A percentile compares a stretch with the other conserved stretches of the same genome.
Conservation (phyloP, 2,329 filamentous ascomycete genomes). For the Mycosphaerella arachidis region DNA sequence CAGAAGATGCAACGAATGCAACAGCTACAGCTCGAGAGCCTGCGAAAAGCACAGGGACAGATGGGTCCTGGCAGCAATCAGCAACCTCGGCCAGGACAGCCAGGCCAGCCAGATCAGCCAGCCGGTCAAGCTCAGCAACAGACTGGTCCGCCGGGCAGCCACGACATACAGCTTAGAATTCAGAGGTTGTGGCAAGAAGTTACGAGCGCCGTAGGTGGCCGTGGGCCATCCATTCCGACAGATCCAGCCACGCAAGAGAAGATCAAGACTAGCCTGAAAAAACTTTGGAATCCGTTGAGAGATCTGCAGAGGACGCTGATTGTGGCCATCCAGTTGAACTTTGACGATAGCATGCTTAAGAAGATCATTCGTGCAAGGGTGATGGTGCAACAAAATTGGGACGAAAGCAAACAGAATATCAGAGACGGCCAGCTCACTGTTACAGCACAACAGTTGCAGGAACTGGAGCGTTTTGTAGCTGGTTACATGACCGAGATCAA, state of each 20-base stretch:
- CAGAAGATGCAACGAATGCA: slow-evolving; percentile 16
- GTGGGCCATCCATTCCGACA: slow-evolving; percentile 25
- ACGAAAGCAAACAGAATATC: slow-evolving; percentile 23
- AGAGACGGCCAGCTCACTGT: slow-evolving; percentile 29
- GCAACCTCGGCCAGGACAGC: neutral
- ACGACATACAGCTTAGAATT: slow-evolving; percentile 9
- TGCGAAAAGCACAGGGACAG: slow-evolving; percentile 27
- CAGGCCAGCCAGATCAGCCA: neutral
- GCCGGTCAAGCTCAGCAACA: neutral
- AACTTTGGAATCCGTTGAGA: slow-evolving; percentile 24
- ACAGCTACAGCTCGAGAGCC: slow-evolving; percentile 21
- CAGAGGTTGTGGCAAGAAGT: slow-evolving; percentile 21
- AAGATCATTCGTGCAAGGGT: slow-evolving; percentile 26
- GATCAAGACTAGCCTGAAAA: slow-evolving; percentile 22
- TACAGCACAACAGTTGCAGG: slow-evolving; percentile 21
- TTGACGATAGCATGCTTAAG: slow-evolving; percentile 23
- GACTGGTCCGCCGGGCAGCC: neutral
- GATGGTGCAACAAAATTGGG: slow-evolving; percentile 26
- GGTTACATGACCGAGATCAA: slow-evolving; percentile 28
- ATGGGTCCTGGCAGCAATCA: slow-evolving; percentile 5
- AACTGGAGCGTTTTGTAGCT: slow-evolving; percentile 22
- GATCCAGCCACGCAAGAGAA: slow-evolving; percentile 19
- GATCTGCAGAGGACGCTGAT: slow-evolving; percentile 23
- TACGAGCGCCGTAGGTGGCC: slow-evolving; percentile 17
- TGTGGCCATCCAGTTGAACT: slow-evolving; percentile 17